A percentile compares a stretch with the other conserved stretches of the same genome.
Evolutionary conservation across 345 rosid species (phyloP).

Genomic region (Erodium maritimum): DNA sequence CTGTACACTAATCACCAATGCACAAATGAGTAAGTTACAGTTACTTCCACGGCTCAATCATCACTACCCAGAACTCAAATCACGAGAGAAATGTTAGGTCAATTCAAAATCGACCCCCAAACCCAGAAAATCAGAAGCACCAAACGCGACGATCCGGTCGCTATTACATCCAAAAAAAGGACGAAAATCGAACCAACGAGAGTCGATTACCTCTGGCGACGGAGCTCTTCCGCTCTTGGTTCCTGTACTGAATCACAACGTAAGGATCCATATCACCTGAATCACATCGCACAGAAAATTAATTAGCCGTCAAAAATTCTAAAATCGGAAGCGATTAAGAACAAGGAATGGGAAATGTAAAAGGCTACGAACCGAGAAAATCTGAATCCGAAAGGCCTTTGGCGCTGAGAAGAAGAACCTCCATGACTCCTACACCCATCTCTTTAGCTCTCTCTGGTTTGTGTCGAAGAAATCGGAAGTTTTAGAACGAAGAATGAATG

Average conservation of each 20-base stretch:
- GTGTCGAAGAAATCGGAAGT: background rate
- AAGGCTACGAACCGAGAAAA: slow-evolving; percentile 37
- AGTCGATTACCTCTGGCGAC: slow-evolving; percentile 46
- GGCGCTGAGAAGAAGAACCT: slow-evolving; percentile 50
- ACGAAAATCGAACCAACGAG: too few species aligned
- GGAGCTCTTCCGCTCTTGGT: slow-evolving; percentile 54
- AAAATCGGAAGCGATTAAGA: background rate
- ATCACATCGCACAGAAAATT: too few species aligned
- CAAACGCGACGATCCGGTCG: too few species aligned
- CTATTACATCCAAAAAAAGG: too few species aligned
- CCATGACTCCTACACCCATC: slow-evolving; percentile 70
- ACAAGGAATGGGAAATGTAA: background rate
- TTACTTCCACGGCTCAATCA: background rate
- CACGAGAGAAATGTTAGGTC: background rate
- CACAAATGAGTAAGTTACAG: background rate
- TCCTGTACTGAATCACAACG: slow-evolving; percentile 57
- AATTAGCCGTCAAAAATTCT: background rate
- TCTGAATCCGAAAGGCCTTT: slow-evolving; percentile 56
- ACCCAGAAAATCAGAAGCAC: background rate
- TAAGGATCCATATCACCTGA: slow-evolving; percentile 74
- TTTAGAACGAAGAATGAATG: background rate
- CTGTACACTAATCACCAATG: too few species aligned
- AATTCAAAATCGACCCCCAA: background rate
- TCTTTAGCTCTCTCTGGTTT: slow-evolving; percentile 4
- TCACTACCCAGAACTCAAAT: too few species aligned